phyloP scores from a whole-genome alignment of 306 rosid species.

The Styphnolobium japonicum region DNA sequence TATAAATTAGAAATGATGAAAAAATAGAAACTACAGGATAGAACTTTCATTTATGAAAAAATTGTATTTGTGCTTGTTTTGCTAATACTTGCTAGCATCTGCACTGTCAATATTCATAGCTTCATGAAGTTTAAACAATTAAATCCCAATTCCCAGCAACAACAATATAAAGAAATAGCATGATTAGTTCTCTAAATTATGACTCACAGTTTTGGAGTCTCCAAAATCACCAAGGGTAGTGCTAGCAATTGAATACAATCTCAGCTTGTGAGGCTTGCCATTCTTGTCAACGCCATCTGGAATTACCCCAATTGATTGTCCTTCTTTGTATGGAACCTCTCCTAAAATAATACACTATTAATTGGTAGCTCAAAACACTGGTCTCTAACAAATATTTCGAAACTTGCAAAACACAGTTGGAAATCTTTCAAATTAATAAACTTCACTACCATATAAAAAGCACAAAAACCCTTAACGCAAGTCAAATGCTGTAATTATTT shows the following conservation, averaged over 20 bases:
- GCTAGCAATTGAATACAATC: slow-evolving; percentile 89
- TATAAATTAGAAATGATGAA: too few relatives aligned
- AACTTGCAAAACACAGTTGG: too few relatives aligned
- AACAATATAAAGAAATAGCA: background rate
- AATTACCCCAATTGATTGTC: slow-evolving; percentile 91
- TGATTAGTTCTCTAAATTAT: background rate
- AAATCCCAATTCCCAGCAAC: background rate
- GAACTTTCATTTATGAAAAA: too few relatives aligned
- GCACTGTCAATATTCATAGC: too few relatives aligned
- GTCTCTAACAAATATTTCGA: too few relatives aligned
- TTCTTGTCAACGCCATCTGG: slow-evolving; percentile 85
- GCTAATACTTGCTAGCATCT: too few relatives aligned
- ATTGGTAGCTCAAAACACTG: background rate
- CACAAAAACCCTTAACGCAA: slow-evolving; percentile 14
- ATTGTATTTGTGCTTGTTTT: too few relatives aligned
- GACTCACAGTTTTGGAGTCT: slow-evolving; percentile 85
- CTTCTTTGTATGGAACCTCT: slow-evolving; percentile 95
- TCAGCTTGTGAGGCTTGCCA: slow-evolving; percentile 91
- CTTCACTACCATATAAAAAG: slow-evolving; percentile 18
- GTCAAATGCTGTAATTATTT: background rate
- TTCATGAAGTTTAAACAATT: background rate
- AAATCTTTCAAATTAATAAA: too few relatives aligned
- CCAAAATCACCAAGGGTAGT: slow-evolving; percentile 94
- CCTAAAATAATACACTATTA: slow-evolving; percentile 45
- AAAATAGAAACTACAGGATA: too few relatives aligned